Base-by-base conservation (phyloP, 2,329 filamentous ascomycete species). In the Fragosphaeria purpurea region DNA sequence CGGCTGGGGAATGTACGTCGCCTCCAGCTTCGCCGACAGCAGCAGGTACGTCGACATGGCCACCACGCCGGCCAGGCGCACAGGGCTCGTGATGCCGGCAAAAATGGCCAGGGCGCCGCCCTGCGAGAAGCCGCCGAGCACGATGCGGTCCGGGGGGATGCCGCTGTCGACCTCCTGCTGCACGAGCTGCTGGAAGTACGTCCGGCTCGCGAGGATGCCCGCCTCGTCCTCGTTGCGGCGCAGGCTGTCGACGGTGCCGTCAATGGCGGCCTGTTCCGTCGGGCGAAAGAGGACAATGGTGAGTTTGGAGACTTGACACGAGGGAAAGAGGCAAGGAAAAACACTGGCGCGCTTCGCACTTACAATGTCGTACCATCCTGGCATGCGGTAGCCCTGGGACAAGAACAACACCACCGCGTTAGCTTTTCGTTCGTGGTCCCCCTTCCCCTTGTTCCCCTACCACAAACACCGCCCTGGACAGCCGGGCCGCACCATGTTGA, bases 31-130 rank as follows among this genome's bases (percentile, higher is more conserved):
- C 22, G 44, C 39, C 52, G 67, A 69, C 34, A 96, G 72, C 22
- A 88, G 74, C 58, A 96, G 69, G 67, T 94, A 97, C 60, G 81
- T 85, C 10, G 86, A 93, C 55, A 97, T 69, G 7, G 84, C 88
- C 55, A 96, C 83, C 56, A 97, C 86, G 55, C 90, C 91, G n/a
- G 82, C 91, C 12, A 97, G 73, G 68, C 88, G 88, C 58, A 79
- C 74, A 53, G 71, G 69, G 57, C 73, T 78, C 5, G 89, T 95
- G 41, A 95, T 69, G 5, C 88, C 90, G 0, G 86, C 75, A 61
- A 96, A 80, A 40, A 97, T 68, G 22, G 88, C 81, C 75, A 96
- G 88, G 51, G 89, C 89, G 48, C 88, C 91, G 53, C 91, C 91
- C 68, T 97, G 81, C 31, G 82, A 86, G 73, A 91, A 93, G 41